Evolutionary conservation across 495 filamentous ascomycete genomes (phyloP), one percentile per base, ranked within the genome.

Genomic region (Staphylotrichum tortipilum): DNA sequence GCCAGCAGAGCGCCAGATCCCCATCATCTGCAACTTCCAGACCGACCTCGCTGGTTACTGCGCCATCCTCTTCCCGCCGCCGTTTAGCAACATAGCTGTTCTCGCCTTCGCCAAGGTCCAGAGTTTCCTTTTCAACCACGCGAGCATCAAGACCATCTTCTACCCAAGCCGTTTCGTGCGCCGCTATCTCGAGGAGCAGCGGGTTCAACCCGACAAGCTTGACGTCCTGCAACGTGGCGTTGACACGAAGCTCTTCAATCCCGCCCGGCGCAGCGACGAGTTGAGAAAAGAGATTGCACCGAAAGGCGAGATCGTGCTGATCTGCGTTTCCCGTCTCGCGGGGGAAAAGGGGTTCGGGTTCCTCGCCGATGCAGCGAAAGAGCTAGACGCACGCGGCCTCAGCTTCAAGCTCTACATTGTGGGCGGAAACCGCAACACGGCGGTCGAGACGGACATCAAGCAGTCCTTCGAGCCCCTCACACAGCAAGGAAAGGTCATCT

Each of bases 41-140:
- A 44, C 41, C 41, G 41, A 44, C 41, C 41, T 44, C 17, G 41
- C 41, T 2, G 41, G 26, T 11, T 44, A 44, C 18, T 44, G 41
- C 41, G 28, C 41, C 17, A 44, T 44, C 41, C 41, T 44, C 28
- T 44, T 44, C 28, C 41, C 41, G 8, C 4, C 8, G 10, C 41
- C 41, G 10, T 21, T 44, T 18, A 44, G 28, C 41, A 44, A 4
- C 17, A 7, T 44, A 4, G 41, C 41, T 4, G 41, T 44, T 3
- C 8, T 14, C 17, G 41, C 41, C 9, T 21, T 44, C 17, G 41
- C 41, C n/a, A 3, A 2, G 3, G 41, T 44, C 12, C 41, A 44
- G 18, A 22, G 41, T 2, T 44, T 31, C 17, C 41, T 44, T 3
- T 44, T 44, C 26, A 30, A 33, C 17, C 41, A 44, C 28, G 17